A percentile compares a stretch with the other conserved stretches of the same genome.
Evolutionary conservation across 2,329 filamentous ascomycete genomes (phyloP).

Genomic region (Aphanocladium album): DNA sequence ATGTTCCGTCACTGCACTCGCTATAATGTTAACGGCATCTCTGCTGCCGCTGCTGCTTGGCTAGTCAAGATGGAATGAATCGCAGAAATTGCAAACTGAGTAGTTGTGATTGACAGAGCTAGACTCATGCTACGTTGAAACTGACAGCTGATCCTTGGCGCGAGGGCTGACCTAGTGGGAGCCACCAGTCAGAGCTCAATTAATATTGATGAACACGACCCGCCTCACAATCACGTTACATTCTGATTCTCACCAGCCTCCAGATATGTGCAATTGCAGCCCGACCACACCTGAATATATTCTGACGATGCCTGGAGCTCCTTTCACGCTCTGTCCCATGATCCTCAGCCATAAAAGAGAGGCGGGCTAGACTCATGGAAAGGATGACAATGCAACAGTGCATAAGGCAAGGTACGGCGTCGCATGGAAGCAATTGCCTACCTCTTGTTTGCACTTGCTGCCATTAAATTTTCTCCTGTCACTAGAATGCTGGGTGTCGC

Average conservation of each 20-base stretch:
- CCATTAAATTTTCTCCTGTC: no score
- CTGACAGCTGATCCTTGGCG: constrained; percentile 2
- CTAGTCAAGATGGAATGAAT: neutral
- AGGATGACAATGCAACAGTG: no score
- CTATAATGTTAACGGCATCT: no score
- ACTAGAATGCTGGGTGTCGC: no score
- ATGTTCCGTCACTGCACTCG: no score
- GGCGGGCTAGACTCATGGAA: no score
- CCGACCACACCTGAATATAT: neutral
- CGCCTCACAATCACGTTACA: constrained; percentile 11
- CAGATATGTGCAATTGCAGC: neutral
- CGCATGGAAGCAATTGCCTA: no score
- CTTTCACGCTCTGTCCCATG: no score
- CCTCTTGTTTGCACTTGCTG: no score
- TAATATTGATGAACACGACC: constrained; percentile 7
- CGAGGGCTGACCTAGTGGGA: neutral
- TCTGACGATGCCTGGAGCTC: neutral
- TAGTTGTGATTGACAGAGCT: neutral
- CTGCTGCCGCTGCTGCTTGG: neutral
- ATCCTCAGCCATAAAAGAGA: no score
- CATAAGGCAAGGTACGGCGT: no score
- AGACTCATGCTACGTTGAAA: constrained; percentile 9
- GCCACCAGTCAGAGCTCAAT: neutral
- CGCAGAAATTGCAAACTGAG: neutral
- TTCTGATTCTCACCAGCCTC: neutral